phyloP scores from a whole-genome alignment of 2,329 filamentous ascomycete genomes.

The Arthrobotrys musiformis region DNA sequence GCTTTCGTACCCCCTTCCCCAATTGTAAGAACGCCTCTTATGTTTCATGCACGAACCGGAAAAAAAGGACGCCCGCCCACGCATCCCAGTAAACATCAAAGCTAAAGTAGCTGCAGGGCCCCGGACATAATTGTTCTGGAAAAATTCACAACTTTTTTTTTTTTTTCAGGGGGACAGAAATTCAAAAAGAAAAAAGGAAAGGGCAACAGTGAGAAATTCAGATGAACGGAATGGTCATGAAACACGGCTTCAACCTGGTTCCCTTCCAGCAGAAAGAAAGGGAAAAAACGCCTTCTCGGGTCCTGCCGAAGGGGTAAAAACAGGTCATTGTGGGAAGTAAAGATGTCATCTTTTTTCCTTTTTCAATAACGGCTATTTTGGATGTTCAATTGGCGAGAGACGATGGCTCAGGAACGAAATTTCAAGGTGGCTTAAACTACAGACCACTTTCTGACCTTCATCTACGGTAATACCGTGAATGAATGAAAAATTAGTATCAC shows the following conservation, averaged over 20 bases:
- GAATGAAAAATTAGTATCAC: not conserved
- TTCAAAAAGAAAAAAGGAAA: not conserved
- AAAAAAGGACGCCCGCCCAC: conserved; percentile 15
- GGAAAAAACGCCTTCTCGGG: conserved; percentile 16
- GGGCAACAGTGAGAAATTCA: not conserved
- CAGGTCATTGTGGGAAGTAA: conserved; percentile 13
- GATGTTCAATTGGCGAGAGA: conserved; percentile 10
- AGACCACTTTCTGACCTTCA: conserved; percentile 7
- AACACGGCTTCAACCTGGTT: conserved; percentile 26
- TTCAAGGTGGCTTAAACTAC: conserved; percentile 9
- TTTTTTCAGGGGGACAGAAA: conserved; percentile 28
- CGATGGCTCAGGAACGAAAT: not conserved
- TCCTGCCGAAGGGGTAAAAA: conserved; percentile 22
- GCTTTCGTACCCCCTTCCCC: not conserved
- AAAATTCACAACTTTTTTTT: conserved; percentile 20
- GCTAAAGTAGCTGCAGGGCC: conserved; percentile 23
- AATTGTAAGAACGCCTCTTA: conserved; percentile 9
- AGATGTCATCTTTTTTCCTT: conserved; percentile 12
- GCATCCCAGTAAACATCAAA: conserved; percentile 17
- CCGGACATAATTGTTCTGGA: conserved; percentile 29
- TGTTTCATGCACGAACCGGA: conserved; percentile 40
- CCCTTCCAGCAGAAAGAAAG: not conserved
- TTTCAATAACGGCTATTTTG: conserved; percentile 18
- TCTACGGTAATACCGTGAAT: not conserved
- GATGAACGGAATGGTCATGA: conserved; percentile 6